Evolutionary conservation across 768 basidiomycete genomes (phyloP).

Genomic region (Coprinopsis cinerea): DNA sequence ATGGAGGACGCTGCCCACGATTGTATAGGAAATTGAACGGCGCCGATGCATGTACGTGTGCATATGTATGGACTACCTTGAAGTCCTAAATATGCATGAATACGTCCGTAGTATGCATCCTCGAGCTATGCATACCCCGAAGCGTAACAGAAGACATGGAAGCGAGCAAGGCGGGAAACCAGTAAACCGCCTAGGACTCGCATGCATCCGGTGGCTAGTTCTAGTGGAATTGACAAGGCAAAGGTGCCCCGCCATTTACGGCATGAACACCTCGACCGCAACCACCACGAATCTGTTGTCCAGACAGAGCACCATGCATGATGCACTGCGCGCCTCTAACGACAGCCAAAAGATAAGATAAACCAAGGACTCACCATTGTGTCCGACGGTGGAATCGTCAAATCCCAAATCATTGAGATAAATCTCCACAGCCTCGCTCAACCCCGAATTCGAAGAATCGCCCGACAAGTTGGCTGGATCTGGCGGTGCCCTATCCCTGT

Average conservation of each 20-base stretch:
- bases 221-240: neutral
- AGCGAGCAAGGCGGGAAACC: neutral
- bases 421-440: constrained; percentile 29
- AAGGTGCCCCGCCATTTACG: neutral
- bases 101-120: neutral
- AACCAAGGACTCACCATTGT: neutral
- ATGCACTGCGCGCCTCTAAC: neutral
- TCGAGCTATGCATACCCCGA: neutral
- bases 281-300: too few species aligned
- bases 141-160: neutral
- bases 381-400: constrained; percentile 20
- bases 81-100: constrained; percentile 1
- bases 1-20: neutral
- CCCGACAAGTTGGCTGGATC: neutral
- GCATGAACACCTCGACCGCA: neutral
- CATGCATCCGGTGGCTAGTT: neutral
- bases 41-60: neutral
- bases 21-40: neutral
- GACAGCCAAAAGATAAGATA: neutral
- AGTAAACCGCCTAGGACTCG: neutral
- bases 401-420: constrained; percentile 28
- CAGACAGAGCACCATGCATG: neutral
- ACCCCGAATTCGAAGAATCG: constrained; percentile 7
- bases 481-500: neutral
- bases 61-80: constrained; percentile 1